Evolutionary conservation across 257 asterid species (phyloP), one percentile per base, ranked within the genome.

Genomic region (Salvia miltiorrhiza): DNA sequence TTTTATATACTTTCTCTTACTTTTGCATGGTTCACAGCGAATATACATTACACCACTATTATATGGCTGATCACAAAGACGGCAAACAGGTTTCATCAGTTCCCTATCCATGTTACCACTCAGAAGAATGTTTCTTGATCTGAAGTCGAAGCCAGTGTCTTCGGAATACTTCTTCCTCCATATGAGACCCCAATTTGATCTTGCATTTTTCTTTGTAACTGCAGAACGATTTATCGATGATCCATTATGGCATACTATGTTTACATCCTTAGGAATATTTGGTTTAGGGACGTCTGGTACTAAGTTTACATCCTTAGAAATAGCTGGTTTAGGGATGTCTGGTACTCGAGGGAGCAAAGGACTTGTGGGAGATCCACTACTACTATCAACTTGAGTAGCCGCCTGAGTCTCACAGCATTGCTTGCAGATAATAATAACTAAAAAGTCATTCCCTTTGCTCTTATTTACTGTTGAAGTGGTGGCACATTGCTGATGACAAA

Each of bases 401-500:
- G 54, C 63, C 75, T 56, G 80, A 74, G 63, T 74, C 47, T 64
- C 75, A 67, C 70, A 70, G 77, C 97, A 92, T 43, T 67, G 79
- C 82, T 86, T 87, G 89, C 96, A 89, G 61, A 78, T 76, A n/a
- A n/a, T n/a, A n/a, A n/a, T n/a, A 77, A 71, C 79, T 66, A 71
- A 11, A 69, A 64, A 56, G 76, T 76, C 80, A 50, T 65, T 78
- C 63, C 76, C 88, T 58, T 77, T 82, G 9, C 78, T 77, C 72
- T 32, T 45, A 17, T 72, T 57, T 61, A 62, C 77, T 41, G 83
- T 56, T 65, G 86, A 86, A 76, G 85, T 77, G 48, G 80, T 41
- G 12, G 93, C 81, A 72, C 98, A 92, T 21, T 56, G 73, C 69
- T 77, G 76, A 28, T 92, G 98, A 81, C 90, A 92, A 69, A 83